Evolutionary conservation across 2,329 filamentous ascomycete species (phyloP).

Genomic region (Clonostachys solani): DNA sequence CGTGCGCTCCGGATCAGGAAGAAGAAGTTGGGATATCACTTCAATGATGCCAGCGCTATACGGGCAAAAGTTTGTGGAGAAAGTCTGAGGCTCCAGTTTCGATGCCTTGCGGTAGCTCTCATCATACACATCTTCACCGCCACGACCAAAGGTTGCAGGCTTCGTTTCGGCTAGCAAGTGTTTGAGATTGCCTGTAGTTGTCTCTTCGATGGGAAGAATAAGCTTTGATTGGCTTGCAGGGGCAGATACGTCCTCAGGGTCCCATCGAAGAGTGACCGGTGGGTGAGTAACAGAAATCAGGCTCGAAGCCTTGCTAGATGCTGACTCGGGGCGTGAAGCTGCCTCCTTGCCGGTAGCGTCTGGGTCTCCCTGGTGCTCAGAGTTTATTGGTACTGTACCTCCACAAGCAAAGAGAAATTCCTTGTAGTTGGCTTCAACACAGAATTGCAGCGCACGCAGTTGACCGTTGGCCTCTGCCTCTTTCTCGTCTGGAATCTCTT

Average conservation of each 20-base stretch:
- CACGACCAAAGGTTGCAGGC: slow-evolving; percentile 44
- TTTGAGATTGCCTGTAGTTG: background rate
- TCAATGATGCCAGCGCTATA: slow-evolving; percentile 47
- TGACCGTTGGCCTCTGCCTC: too few species aligned
- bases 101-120: slow-evolving; percentile 46
- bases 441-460: too few species aligned
- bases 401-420: too few species aligned
- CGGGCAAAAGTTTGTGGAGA: slow-evolving; percentile 45
- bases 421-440: too few species aligned
- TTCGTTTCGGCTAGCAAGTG: background rate
- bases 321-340: too few species aligned
- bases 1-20: background rate
- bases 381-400: too few species aligned
- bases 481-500: too few species aligned
- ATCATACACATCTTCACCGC: slow-evolving; percentile 41
- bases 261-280: background rate
- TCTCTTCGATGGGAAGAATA: background rate
- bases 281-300: too few species aligned
- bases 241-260: background rate
- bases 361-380: too few species aligned
- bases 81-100: slow-evolving; percentile 40
- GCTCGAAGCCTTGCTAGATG: too few species aligned
- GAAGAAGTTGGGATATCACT: slow-evolving; percentile 5
- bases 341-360: too few species aligned
- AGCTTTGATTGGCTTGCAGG: background rate